phyloP scores from a whole-genome alignment of 306 rosid species.

The Medicago ruthenica region DNA sequence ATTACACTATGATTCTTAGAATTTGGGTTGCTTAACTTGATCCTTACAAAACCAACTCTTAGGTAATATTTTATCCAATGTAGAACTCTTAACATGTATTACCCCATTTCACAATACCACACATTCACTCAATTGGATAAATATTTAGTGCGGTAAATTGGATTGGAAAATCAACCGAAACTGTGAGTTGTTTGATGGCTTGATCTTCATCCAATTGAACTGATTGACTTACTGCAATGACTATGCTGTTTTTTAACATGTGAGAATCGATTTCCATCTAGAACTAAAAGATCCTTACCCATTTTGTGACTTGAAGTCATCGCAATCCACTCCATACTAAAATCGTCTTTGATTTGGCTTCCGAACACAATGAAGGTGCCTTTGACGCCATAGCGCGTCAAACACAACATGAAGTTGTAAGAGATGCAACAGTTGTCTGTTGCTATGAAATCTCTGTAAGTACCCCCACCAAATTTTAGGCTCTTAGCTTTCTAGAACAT shows the following conservation, averaged over 20 bases:
- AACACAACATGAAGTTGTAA: slow-evolving; percentile 2
- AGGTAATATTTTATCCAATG: background rate
- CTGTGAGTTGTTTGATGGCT: background rate
- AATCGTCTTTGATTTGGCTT: background rate
- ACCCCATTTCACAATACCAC: background rate
- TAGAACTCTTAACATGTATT: no score
- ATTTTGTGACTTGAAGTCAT: background rate
- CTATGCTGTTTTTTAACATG: background rate
- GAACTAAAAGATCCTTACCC: background rate
- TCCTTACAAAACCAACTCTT: background rate
- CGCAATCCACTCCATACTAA: background rate
- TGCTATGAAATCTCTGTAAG: slow-evolving; percentile 14
- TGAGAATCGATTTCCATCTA: background rate
- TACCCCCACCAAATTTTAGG: background rate
- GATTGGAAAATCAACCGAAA: background rate
- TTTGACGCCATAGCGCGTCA: background rate
- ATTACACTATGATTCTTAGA: background rate
- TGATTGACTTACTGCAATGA: background rate
- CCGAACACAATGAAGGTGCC: background rate
- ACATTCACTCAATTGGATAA: background rate
- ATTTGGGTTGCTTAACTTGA: background rate
- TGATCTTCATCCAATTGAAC: background rate
- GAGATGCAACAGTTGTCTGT: slow-evolving; percentile 3
- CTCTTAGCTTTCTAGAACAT: background rate
- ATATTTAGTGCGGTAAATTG: background rate